These are phyloP conservation scores for Fraxinus sp. DNA, from an alignment of 305 asterid genomes.

Conservation along the genomic window DNA sequence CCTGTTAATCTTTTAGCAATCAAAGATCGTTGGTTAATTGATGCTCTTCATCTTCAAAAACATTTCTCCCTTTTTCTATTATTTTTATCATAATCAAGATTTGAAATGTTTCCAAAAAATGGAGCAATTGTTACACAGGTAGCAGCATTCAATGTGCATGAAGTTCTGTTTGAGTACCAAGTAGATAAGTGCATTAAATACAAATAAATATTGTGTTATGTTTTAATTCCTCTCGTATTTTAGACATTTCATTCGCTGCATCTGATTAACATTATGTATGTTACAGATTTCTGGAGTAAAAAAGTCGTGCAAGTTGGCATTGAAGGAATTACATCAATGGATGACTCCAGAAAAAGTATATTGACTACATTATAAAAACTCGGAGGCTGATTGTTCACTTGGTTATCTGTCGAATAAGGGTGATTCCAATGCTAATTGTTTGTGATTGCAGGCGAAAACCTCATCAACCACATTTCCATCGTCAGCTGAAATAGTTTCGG, in stretches of 20 bases:
- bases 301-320: conserved; percentile 53
- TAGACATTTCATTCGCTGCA: neutral
- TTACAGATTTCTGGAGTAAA: conserved; percentile 51
- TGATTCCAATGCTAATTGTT: neutral
- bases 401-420: neutral
- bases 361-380: neutral
- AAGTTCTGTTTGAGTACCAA: neutral
- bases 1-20: neutral
- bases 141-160: neutral
- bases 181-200: neutral
- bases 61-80: neutral
- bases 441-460: conserved; percentile 56
- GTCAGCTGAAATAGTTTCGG: conserved; percentile 69
- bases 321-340: conserved; percentile 61
- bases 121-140: neutral
- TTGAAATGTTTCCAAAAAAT: neutral
- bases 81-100: neutral
- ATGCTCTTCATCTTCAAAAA: neutral
- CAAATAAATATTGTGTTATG: neutral
- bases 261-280: conserved; percentile 8
- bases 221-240: neutral
- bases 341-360: conserved; percentile 71
- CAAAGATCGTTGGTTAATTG: neutral
- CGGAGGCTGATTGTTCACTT: neutral
- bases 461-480: conserved; percentile 59